A percentile compares a stretch with the other conserved stretches of the same genome.
These are phyloP conservation scores for Pseudotsuga menziesii DNA, from an alignment of 75 land plant genomes.

Conservation along the genomic window DNA sequence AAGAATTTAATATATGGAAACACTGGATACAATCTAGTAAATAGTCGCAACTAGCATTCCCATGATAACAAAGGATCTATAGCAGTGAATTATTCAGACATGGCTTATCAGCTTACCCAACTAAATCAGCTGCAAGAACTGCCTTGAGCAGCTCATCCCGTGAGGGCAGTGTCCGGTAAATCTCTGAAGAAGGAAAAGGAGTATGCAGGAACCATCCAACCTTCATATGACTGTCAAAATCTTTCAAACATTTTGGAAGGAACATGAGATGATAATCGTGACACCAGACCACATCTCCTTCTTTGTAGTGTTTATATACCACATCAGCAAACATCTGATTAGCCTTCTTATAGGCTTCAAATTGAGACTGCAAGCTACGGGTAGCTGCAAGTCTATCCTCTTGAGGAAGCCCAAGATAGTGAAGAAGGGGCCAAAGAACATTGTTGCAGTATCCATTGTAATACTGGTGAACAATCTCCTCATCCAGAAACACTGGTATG, in stretches of 20 bases:
- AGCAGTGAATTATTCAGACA: not conserved
- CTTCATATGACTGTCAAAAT: conserved; percentile 34
- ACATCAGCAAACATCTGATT: conserved; percentile 50
- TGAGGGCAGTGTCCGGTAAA: conserved; percentile 45
- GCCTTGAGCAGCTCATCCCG: conserved; percentile 54
- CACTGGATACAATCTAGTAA: not conserved
- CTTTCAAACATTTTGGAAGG: conserved; percentile 45
- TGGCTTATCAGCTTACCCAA: conserved; percentile 30
- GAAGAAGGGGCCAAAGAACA: conserved; percentile 60
- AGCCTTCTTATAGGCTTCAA: conserved; percentile 47
- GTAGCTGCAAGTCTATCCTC: conserved; percentile 59
- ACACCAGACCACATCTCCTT: conserved; percentile 58
- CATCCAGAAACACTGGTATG: conserved; percentile 55
- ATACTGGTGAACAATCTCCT: conserved; percentile 54
- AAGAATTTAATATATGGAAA: not conserved
- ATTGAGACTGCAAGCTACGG: conserved; percentile 48
- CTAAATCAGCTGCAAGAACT: conserved; percentile 49
- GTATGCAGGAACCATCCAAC: conserved; percentile 64
- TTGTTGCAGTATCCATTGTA: conserved; percentile 68
- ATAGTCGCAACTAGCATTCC: not conserved
- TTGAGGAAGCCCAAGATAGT: conserved; percentile 57
- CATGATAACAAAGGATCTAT: not conserved
- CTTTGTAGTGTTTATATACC: conserved; percentile 23
- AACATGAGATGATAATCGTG: conserved; percentile 64
- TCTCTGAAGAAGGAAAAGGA: conserved; percentile 60